These are phyloP conservation scores for Mimosa bimucronata DNA, from an alignment of 306 rosid genomes.

Conservation along the genomic window DNA sequence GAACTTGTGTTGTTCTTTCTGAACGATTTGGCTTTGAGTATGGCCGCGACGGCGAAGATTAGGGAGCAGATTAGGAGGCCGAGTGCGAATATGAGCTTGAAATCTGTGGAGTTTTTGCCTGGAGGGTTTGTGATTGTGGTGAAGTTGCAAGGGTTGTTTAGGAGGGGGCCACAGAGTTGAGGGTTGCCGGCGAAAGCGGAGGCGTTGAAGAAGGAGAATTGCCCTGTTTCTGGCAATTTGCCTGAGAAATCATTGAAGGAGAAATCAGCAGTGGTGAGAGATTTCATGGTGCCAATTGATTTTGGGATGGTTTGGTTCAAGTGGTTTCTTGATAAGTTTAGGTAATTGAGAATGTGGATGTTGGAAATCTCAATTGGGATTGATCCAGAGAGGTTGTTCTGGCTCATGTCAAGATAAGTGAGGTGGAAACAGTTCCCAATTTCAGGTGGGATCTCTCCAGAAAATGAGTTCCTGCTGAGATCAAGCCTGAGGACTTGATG, in stretches of 20 bases:
- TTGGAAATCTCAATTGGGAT: conserved; percentile 66
- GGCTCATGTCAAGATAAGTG: conserved; percentile 85
- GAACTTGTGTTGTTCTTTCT: conserved; percentile 52
- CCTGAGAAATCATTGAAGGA: conserved; percentile 89
- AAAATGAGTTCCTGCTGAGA: conserved; percentile 64
- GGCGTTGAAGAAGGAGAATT: conserved; percentile 76
- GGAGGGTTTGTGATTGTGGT: conserved; percentile 41
- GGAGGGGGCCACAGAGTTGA: conserved; percentile 66
- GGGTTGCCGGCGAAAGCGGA: conserved; percentile 84
- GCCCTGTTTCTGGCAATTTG: conserved; percentile 78
- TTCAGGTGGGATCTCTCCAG: conserved; percentile 64
- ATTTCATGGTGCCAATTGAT: conserved; percentile 70
- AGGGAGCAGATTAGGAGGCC: conserved; percentile 73
- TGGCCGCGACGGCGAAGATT: conserved; percentile 68
- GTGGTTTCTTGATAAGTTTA: conserved; percentile 75
- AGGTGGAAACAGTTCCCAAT: conserved; percentile 64
- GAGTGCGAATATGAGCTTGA: conserved; percentile 75
- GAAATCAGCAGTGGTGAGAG: conserved; percentile 89
- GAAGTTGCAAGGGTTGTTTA: conserved; percentile 80
- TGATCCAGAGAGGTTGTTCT: conserved; percentile 82
- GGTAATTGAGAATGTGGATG: conserved; percentile 61
- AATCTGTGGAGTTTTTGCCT: conserved; percentile 40
- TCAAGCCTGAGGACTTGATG: conserved; percentile 65
- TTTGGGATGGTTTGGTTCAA: conserved; percentile 66
- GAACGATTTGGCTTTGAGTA: conserved; percentile 65